Evolutionary conservation across 2,329 filamentous ascomycete genomes (phyloP).

Genomic region (Alternaria panax): DNA sequence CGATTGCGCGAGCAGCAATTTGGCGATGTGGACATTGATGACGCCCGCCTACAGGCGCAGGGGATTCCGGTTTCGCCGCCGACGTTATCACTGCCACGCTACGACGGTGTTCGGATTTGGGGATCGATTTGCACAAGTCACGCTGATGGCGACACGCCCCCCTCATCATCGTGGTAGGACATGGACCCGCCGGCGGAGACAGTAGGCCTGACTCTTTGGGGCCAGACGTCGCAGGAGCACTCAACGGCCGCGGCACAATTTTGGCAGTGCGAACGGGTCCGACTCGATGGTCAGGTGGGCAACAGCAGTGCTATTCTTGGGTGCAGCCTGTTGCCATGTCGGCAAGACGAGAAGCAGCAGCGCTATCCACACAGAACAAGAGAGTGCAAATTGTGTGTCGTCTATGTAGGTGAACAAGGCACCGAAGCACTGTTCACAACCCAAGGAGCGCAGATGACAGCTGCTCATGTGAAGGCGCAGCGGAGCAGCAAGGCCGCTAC

Average conservation of each 20-base stretch:
- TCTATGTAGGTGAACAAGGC: constrained; percentile 26
- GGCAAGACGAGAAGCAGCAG: neutral
- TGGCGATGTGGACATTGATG: constrained; percentile 22
- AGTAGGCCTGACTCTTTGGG: constrained; percentile 7
- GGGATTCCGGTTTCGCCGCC: constrained; percentile 23
- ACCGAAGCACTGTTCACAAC: constrained; percentile 6
- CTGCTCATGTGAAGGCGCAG: constrained; percentile 18
- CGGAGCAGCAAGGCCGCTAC: constrained; percentile 17
- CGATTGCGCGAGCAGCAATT: constrained; percentile 25
- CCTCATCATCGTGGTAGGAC: constrained; percentile 21
- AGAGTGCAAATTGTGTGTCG: constrained; percentile 8
- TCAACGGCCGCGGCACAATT: constrained; percentile 35
- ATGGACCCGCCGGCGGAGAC: constrained; percentile 14
- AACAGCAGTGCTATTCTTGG: constrained; percentile 10
- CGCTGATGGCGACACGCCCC: constrained; percentile 24
- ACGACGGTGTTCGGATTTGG: constrained; percentile 20
- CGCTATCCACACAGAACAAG: constrained; percentile 7
- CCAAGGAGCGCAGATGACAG: constrained; percentile 10
- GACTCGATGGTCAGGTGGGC: constrained; percentile 11
- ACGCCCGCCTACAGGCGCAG: constrained; percentile 19
- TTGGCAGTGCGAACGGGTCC: constrained; percentile 25
- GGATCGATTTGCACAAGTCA: constrained; percentile 23
- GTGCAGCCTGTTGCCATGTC: constrained; percentile 1
- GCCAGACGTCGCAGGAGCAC: constrained; percentile 26
- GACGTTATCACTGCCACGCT: constrained; percentile 26